Base-by-base conservation (phyloP, 2,329 filamentous ascomycete species). In the Pseudocercospora pini-densiflorae region DNA sequence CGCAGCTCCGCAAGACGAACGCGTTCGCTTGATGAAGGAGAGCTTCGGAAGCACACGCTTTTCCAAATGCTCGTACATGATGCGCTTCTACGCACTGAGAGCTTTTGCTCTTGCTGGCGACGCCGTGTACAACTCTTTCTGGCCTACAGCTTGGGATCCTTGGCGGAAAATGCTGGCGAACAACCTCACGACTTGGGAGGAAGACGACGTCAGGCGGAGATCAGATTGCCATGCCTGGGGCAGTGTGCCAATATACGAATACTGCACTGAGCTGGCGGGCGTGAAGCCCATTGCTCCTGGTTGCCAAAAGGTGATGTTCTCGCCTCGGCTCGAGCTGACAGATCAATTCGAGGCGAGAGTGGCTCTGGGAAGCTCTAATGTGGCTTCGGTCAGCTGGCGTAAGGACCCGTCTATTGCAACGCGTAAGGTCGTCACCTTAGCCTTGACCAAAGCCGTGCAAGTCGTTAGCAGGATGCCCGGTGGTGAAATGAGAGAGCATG, bases 201-300 rank as follows among this genome's bases (percentile, higher is more conserved):
- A 82, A 61, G 80, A 82, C 59, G 76, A 79, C 63, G 80, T 82
- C 5, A 71, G 77, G 2, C 79, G 81, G 65, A 75, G 80, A 4
- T 81, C 79, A 1, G 81, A 82, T 68, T 82, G 81, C 59, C 80
- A 82, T 72, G 80, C 80, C 1, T 82, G 79, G 81, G 79, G 80
- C 1, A 79, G 79, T 63, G 79, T 80, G 16, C 80, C 80, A 0
- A 72, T 82, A 3, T 81, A 81, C 59, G 80, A 82, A 63, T 81
- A 76, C 45, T 78, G 75, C 33, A 77, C 77, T 8, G 80, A 82
- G 68, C 9, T 82, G 36, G 69, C 80, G 64, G 75, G 59, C 66
- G 72, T 31, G 72, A 72, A 53, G 36, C 66, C 63, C 7, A 51
- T 62, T 16, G 61, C 59, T 1, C 54, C 71, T 5, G 77, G 76